These are phyloP conservation scores for Leccinum variicolor DNA, from an alignment of 768 basidiomycete species.

Conservation along the genomic window DNA sequence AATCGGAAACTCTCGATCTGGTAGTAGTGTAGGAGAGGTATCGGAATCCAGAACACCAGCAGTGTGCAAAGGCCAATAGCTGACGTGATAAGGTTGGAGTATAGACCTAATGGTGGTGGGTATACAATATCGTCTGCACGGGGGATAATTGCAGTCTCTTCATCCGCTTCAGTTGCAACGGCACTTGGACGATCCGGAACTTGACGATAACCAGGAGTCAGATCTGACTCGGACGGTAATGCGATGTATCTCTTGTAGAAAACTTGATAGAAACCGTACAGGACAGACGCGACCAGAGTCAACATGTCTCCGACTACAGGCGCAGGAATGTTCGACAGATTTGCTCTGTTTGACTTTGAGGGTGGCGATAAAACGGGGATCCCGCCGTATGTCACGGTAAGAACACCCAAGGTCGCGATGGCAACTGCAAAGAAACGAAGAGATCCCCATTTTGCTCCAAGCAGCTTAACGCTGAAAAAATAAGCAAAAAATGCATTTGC, in stretches of 20 bases:
- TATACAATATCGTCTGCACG: constrained; percentile 37
- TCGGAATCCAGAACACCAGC: constrained; percentile 71
- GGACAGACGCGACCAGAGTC: constrained; percentile 67
- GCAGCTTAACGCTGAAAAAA: constrained; percentile 72
- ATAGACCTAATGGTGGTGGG: constrained; percentile 77
- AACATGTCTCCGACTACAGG: constrained; percentile 73
- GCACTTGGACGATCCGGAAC: constrained; percentile 40
- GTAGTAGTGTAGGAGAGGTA: constrained; percentile 68
- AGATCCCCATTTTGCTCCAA: constrained; percentile 59
- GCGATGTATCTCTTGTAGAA: constrained; percentile 80
- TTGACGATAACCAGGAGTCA: constrained; percentile 43
- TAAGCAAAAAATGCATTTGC: constrained; percentile 92
- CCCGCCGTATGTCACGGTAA: constrained; percentile 82
- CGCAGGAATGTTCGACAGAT: constrained; percentile 31
- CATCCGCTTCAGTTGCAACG: constrained; percentile 21
- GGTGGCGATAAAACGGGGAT: constrained; percentile 30
- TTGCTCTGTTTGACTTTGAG: constrained; percentile 12
- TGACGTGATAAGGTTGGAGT: constrained; percentile 80
- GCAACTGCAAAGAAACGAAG: constrained; percentile 67
- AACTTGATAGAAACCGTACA: constrained; percentile 79
- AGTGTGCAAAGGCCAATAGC: constrained; percentile 77
- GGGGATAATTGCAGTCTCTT: constrained; percentile 13
- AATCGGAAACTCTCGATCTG: constrained; percentile 64
- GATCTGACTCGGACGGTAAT: constrained; percentile 61
- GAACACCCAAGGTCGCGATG: constrained; percentile 77